Conservation (phyloP, 257 asterid genomes). For the Gentiana straminea region DNA sequence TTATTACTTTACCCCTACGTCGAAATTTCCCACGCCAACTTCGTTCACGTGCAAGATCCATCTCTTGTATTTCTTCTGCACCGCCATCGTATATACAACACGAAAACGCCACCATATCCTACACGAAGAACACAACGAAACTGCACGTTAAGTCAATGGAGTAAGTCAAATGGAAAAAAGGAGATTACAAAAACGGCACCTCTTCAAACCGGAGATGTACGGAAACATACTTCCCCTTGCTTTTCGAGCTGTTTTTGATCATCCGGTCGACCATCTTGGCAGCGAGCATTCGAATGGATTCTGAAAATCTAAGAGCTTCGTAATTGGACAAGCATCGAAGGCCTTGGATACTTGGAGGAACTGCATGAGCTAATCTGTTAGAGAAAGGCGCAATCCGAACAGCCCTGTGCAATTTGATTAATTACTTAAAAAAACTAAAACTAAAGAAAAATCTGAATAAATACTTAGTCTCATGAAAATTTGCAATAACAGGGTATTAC, state of each 20-base stretch:
- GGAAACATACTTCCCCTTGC: slow-evolving; percentile 73
- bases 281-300: slow-evolving; percentile 86
- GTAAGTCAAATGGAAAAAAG: slow-evolving; percentile 1
- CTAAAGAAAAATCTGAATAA: no score
- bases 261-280: slow-evolving; percentile 96
- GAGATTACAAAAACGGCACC: slow-evolving; percentile 31
- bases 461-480: no score
- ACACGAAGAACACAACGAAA: slow-evolving; percentile 3
- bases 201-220: slow-evolving; percentile 98
- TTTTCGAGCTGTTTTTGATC: slow-evolving; percentile 64
- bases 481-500: no score
- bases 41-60: slow-evolving; percentile 96
- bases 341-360: slow-evolving; percentile 74
- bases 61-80: slow-evolving; percentile 81
- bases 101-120: slow-evolving; percentile 99
- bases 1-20: slow-evolving; percentile 79
- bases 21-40: slow-evolving; percentile 99
- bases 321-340: slow-evolving; percentile 92
- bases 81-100: slow-evolving; percentile 98
- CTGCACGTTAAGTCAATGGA: not conserved
- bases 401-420: slow-evolving; percentile 53
- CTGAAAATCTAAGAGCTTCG: slow-evolving; percentile 93
- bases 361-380: slow-evolving; percentile 93
- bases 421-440: no score
- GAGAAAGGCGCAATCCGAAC: slow-evolving; percentile 99